Base-by-base conservation (phyloP, 2,329 filamentous ascomycete species). In the Lecanicillium sp. region DNA sequence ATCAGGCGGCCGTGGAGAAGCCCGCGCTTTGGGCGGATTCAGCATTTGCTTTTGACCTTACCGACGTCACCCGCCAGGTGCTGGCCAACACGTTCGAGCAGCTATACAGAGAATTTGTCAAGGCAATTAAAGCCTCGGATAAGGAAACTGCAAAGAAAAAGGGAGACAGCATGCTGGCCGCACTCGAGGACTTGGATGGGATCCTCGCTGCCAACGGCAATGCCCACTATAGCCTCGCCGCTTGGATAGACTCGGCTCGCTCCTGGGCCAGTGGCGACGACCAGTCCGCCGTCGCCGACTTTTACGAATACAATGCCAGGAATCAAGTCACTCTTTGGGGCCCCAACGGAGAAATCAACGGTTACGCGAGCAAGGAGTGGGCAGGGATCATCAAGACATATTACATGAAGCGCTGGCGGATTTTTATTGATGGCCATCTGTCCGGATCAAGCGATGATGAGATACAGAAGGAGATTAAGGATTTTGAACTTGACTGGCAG, bases 311-410 rank as follows among this genome's bases (percentile, higher is more conserved):
- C 49, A 60, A 70, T 33, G 68, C 69, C 6, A 56, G 65, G 11
- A 72, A 72, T 35, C 69, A 72, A 42, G 55, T 73, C 41, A 72
- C 70, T 5, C 56, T 68, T 10, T 73, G 69, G 69, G 68, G 68
- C 0, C 68, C 68, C 0, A 49, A 47, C 1, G 66, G 65, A 12
- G 53, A 72, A 47, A 68, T 73, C 29, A 60, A 50, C 27, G 70
- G 73, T 49, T 74, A 73, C 42, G 68, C 69, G 4, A 64, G 60
- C 4, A 71, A 71, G 51, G 54, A 55, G 17, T 74, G 69, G 69
- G 58, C 55, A 8, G 69, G 69, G 2, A 52, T 74, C 1, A 60
- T 72, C 4, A 53, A 52, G 2, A 52, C 51, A 1, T 74, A 72
- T 49, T 72, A 73, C 47, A 34, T 60, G 9, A 60, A 59, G 12